Conservation (phyloP, 2,329 filamentous ascomycete species). For the Aureobasidium sp. region DNA sequence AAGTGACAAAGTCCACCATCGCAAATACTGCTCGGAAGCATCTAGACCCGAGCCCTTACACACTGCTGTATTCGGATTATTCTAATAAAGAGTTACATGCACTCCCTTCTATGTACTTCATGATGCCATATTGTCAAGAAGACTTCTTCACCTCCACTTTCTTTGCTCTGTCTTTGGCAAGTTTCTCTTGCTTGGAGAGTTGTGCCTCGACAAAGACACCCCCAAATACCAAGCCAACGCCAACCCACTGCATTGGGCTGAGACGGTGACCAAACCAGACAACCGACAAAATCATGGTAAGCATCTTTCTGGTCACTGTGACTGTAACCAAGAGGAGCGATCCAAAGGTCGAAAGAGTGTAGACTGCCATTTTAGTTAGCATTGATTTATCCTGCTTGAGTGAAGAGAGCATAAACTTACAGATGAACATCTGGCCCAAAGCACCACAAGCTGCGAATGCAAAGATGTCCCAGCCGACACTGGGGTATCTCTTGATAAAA, state of each 20-base stretch:
- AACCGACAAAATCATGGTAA: constrained; percentile 98
- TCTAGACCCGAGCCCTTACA: not conserved
- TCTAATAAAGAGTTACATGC: not conserved
- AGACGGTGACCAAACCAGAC: constrained; percentile 94
- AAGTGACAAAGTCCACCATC: not conserved
- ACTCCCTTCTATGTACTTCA: not conserved
- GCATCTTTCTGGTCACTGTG: constrained; percentile 98
- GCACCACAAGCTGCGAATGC: constrained; percentile 93
- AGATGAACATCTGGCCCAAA: constrained; percentile 97
- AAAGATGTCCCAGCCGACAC: constrained; percentile 87
- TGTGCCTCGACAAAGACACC: constrained; percentile 92
- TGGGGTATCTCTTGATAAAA: constrained; percentile 84
- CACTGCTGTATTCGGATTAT: not conserved
- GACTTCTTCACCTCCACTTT: constrained; percentile 15
- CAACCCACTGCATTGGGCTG: constrained; percentile 91
- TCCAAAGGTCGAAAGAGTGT: constrained; percentile 93
- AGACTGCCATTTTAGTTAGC: constrained; percentile 54
- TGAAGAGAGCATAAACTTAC: constrained; percentile 30
- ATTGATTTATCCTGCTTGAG: not conserved
- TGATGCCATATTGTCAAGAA: not conserved
- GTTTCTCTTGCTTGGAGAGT: constrained; percentile 85
- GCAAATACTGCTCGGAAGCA: constrained; percentile 4
- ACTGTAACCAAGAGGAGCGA: constrained; percentile 95
- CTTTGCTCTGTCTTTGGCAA: constrained; percentile 72
- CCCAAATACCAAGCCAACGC: constrained; percentile 93